Conservation (phyloP, 1,139 yeast species). For the Yamadazyma atlantica region DNA sequence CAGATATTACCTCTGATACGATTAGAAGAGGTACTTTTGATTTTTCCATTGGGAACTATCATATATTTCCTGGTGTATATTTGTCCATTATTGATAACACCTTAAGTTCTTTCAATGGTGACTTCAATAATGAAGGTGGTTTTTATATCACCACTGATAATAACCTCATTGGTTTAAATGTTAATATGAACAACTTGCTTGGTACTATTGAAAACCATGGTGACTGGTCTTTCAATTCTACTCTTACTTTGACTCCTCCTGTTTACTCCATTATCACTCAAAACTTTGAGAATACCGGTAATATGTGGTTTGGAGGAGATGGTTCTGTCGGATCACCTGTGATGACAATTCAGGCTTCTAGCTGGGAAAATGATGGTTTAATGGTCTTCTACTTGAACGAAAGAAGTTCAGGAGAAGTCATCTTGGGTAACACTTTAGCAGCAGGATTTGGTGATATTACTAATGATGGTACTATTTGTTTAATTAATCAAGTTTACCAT, state of each 20-base stretch:
- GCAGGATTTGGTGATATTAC: constrained; percentile 14
- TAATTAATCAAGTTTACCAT: constrained; percentile 18
- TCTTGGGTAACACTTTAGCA: constrained; percentile 19
- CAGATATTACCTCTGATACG: constrained; percentile 8
- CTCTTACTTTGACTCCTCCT: constrained; percentile 15
- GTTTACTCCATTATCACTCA: constrained; percentile 6
- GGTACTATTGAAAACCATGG: constrained; percentile 18
- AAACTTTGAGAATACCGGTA: constrained; percentile 24
- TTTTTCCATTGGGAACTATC: constrained; percentile 20
- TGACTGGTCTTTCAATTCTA: constrained; percentile 19
- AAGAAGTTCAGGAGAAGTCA: constrained; percentile 16
- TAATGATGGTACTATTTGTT: constrained; percentile 29
- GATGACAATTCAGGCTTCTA: constrained; percentile 18
- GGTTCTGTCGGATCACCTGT: constrained; percentile 18
- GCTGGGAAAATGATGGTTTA: constrained; percentile 25
- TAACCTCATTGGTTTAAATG: constrained; percentile 1
- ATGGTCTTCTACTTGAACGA: constrained; percentile 20
- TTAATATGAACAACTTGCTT: not conserved
- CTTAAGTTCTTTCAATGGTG: constrained; percentile 20
- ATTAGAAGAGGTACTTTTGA: constrained; percentile 16
- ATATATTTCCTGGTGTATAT: constrained; percentile 23
- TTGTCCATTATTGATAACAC: constrained; percentile 30
- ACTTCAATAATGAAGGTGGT: constrained; percentile 18
- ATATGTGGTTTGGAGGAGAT: constrained; percentile 23
- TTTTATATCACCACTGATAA: constrained; percentile 19